Evolutionary conservation across 2,329 filamentous ascomycete genomes (phyloP).

Genomic region (Colletotrichum liriopes): DNA sequence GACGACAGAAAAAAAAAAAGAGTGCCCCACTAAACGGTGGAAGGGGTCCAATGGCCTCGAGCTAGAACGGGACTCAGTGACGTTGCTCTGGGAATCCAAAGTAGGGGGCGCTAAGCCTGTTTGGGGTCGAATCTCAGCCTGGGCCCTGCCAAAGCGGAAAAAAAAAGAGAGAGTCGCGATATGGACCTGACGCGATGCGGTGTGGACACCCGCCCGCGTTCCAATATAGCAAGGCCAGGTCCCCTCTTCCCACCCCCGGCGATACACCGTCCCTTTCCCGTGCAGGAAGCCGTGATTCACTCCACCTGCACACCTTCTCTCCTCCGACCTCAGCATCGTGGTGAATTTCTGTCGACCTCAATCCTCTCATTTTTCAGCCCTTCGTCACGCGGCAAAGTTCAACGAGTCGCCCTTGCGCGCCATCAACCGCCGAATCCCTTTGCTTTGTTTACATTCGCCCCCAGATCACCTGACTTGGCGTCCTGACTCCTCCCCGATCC

Average conservation of each 20-base stretch:
- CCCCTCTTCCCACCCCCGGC: slow-evolving; percentile 25
- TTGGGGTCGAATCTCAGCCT: not conserved
- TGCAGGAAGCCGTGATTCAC: slow-evolving; percentile 41
- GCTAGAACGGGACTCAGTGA: slow-evolving; percentile 18
- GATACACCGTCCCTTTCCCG: slow-evolving; percentile 38
- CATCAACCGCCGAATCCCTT: not conserved
- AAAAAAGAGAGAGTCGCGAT: slow-evolving; percentile 37
- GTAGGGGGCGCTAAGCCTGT: slow-evolving; percentile 19
- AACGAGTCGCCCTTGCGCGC: not conserved
- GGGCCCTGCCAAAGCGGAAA: slow-evolving; percentile 22
- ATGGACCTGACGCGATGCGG: slow-evolving; percentile 35
- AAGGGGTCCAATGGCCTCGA: slow-evolving; percentile 34
- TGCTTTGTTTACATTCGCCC: slow-evolving; percentile 43
- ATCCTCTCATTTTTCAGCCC: not conserved
- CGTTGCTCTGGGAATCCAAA: slow-evolving; percentile 40
- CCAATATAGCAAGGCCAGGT: slow-evolving; percentile 41
- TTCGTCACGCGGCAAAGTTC: not conserved
- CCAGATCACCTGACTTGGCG: slow-evolving; percentile 42
- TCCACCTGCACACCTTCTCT: slow-evolving; percentile 38
- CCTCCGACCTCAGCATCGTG: slow-evolving; percentile 28
- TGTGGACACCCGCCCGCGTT: slow-evolving; percentile 33
- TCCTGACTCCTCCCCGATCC: not conserved
- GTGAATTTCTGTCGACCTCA: slow-evolving; percentile 27
- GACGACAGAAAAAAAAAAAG: not conserved
- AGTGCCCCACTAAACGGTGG: slow-evolving; percentile 8